Evolutionary conservation across 805 yeast species (phyloP), one percentile per base, ranked within the genome.

Genomic region (Metschnikowia cerradonensis): DNA sequence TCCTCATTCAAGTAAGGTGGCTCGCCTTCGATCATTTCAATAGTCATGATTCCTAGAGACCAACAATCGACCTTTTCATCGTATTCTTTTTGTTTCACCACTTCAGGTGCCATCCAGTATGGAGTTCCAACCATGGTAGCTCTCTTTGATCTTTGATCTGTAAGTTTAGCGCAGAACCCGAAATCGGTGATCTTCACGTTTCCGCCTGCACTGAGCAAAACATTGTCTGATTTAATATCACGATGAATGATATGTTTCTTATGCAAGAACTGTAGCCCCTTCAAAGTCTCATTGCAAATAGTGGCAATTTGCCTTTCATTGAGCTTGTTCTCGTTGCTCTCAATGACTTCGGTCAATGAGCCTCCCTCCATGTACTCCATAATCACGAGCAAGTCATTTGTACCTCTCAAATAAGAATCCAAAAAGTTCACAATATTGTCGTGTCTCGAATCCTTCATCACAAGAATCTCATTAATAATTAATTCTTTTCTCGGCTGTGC

Each of bases 301-400:
- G 91, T 82, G 2, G 97, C 88, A 57, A 95, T 94, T 70, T 95
- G 99, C 47, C 83, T 80, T 67, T 94, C 99, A 15, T 80, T 79
- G 59, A 94, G 71, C 44, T 80, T 77, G 56, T 61, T 67, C 48
- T 83, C 84, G 66, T 91, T 91, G 69, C 90, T 88, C 50, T 90
- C 96, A 63, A 95, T 91, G 38, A 95, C 88, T 71, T 94, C 99
- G 0, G 98, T 94, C 59, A 94, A 74, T 4, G 97, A 88, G 1
- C 99, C 99, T 49, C 99, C 99, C 71, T 95, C 97, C 99, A 94
- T 94, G 67, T 84, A 95, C 68, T 94, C 99, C 99, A 94, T 94
- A 32, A 95, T 88, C n/a, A 94, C 99, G 97, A 98, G 92, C 53
- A 94, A 75, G 62, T 94, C 97, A 52, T 81, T 78, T 45, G 78